Percentiles rank a stretch among this genome's conserved stretches.
These are phyloP conservation scores for Stagonosporopsis rhizophila DNA, from an alignment of 2,329 filamentous ascomycete species.

Conservation along the genomic window DNA sequence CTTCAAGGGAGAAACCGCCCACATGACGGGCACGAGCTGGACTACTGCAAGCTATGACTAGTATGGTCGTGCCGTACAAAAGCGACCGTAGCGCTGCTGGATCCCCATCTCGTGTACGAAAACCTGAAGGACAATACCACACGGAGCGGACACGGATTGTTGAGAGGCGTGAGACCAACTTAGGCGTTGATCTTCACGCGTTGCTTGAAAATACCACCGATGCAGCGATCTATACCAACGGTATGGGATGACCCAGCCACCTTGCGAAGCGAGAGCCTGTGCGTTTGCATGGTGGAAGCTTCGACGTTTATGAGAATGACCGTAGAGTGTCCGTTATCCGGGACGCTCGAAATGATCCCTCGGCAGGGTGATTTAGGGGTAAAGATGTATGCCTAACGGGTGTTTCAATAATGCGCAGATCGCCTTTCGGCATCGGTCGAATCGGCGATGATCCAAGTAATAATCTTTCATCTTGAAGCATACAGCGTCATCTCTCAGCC, in stretches of 20 bases:
- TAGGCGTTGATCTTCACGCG: constrained; percentile 20
- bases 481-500: background rate
- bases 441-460: background rate
- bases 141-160: constrained; percentile 11
- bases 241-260: constrained; percentile 17
- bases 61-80: constrained; percentile 10
- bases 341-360: constrained; percentile 1
- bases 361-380: constrained; percentile 7
- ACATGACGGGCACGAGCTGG: constrained; percentile 2
- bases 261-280: constrained; percentile 5
- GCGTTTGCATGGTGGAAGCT: constrained; percentile 15
- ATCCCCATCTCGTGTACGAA: background rate
- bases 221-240: constrained; percentile 16
- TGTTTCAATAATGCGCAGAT: background rate
- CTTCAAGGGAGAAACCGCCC: background rate
- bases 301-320: constrained; percentile 21
- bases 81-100: constrained; percentile 13
- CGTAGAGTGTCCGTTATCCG: constrained; percentile 24
- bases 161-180: constrained; percentile 10
- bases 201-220: constrained; percentile 7
- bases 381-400: background rate
- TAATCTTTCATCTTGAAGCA: background rate
- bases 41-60: constrained; percentile 25
- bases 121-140: background rate
- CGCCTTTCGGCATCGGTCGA: background rate